Evolutionary conservation across 2,329 filamentous ascomycete species (phyloP), one percentile per base, ranked within the genome.

Genomic region (Endocalyx cinctus): DNA sequence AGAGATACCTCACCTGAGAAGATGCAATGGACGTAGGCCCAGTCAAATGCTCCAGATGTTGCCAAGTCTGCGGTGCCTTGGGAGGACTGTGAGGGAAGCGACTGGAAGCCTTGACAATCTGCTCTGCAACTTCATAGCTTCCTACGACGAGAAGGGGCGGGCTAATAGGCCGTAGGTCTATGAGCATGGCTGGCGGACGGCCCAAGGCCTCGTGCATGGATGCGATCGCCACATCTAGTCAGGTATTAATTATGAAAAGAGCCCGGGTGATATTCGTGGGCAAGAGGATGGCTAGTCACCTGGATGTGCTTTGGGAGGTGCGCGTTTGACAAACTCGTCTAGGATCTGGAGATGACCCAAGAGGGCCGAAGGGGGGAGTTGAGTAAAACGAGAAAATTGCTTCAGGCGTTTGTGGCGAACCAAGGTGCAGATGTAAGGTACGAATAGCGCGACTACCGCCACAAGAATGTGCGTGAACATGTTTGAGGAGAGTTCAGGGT

Each of bases 81-180:
- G 43, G 32, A 6, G 41, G 34, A 28, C 43, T 48, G 0, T 33
- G 14, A n/a, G 45, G 39, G 25, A 51, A 58, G 16, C 31, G 23
- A 31, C 55, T 52, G 1, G 58, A 53, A 4, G 53, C 33, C n/a
- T 45, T 50, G 1, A 27, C 28, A 16, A 42, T 34, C 28, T 39
- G 40, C 18, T 39, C 37, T 8, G 40, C 40, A 15, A 42, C 29
- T 28, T 35, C 17, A 26, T 35, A 33, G 16, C 25, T 33, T 16
- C 27, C 34, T 20, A 37, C 29, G 14, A 42, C 25, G 17, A 37
- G 13, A 16, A 42, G 25, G 14, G 40, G 40, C 6, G 17, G 25
- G 14, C 18, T 27, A 3, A 35, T 17, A 5, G 40, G 40, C 8
- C 37, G 22, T n/a, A 39, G 27, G 31, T 42, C 40, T 6, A 42